A percentile compares a stretch with the other conserved stretches of the same genome.
phyloP scores from a whole-genome alignment of 306 rosid species.

The Echinosophora koreensis region DNA sequence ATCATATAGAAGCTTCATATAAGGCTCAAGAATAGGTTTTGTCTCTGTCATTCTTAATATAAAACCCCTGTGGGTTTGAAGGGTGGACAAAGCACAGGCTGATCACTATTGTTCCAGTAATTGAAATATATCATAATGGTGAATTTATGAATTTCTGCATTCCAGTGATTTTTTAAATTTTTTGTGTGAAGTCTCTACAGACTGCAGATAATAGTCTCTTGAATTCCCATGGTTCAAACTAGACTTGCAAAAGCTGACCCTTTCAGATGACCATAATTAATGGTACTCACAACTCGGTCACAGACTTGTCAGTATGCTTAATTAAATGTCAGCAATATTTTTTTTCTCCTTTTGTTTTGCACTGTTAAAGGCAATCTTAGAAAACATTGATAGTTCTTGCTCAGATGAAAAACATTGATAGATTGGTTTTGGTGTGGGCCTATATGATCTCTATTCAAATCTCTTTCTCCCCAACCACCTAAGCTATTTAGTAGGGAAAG shows the following conservation, averaged over 20 bases:
- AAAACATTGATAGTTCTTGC: background rate
- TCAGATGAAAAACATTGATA: slow-evolving; percentile 8
- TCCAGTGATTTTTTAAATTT: background rate
- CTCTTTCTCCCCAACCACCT: background rate
- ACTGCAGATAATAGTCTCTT: background rate
- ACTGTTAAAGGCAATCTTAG: background rate
- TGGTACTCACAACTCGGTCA: slow-evolving; percentile 9
- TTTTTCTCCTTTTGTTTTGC: background rate
- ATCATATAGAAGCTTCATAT: background rate
- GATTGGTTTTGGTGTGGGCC: slow-evolving; percentile 14
- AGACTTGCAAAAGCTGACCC: background rate
- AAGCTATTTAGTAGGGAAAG: slow-evolving; percentile 21
- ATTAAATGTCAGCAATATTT: background rate
- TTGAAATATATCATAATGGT: background rate
- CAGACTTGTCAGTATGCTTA: background rate
- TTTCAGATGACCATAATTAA: background rate
- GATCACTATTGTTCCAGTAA: background rate
- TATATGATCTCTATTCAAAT: background rate
- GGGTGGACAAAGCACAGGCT: slow-evolving; percentile 1
- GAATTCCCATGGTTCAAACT: slow-evolving; percentile 14
- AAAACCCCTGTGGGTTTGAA: background rate
- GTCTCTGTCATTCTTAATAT: background rate
- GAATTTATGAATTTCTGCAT: background rate
- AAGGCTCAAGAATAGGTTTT: background rate
- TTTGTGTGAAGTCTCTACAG: background rate